Conservation (phyloP, 2,329 filamentous ascomycete genomes). For the Coniochaeta hoffmannii region DNA sequence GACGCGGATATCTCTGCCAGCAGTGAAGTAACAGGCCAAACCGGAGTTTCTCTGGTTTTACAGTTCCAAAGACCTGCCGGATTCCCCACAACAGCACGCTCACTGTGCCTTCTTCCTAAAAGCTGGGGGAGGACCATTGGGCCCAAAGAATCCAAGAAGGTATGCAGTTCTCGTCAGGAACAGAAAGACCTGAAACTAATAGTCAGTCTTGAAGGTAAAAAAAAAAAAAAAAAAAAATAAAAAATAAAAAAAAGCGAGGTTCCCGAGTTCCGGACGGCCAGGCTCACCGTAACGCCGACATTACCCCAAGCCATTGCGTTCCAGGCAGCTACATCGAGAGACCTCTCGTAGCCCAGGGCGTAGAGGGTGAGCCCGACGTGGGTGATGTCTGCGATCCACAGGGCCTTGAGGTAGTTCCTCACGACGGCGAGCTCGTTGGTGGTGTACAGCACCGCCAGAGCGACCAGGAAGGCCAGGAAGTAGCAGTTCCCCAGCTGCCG, state of each 20-base stretch:
- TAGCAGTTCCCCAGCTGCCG: slow-evolving; percentile 66
- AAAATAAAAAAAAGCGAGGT: background rate
- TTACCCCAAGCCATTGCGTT: slow-evolving; percentile 70
- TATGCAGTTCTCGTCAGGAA: slow-evolving; percentile 50
- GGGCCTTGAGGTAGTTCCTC: slow-evolving; percentile 57
- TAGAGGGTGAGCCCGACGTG: slow-evolving; percentile 57
- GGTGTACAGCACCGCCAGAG: slow-evolving; percentile 54
- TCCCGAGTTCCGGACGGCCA: background rate
- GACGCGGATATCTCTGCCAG: background rate
- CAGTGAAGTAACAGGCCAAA: too few species aligned
- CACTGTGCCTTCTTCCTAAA: background rate
- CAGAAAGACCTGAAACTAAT: slow-evolving; percentile 38
- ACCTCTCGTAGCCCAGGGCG: slow-evolving; percentile 47
- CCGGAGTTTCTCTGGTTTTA: too few species aligned
- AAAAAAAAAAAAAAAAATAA: background rate
- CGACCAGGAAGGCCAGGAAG: slow-evolving; percentile 56
- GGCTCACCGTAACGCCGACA: slow-evolving; percentile 54
- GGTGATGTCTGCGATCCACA: slow-evolving; percentile 59
- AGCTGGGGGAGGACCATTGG: slow-evolving; percentile 19
- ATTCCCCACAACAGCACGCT: background rate
- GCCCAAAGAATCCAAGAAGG: slow-evolving; percentile 52
- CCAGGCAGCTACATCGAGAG: slow-evolving; percentile 50
- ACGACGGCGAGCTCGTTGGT: slow-evolving; percentile 60
- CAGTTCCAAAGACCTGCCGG: background rate
- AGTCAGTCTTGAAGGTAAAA: background rate